These are phyloP conservation scores for Penicillium parvum DNA, from an alignment of 495 filamentous ascomycete species.

Conservation along the genomic window DNA sequence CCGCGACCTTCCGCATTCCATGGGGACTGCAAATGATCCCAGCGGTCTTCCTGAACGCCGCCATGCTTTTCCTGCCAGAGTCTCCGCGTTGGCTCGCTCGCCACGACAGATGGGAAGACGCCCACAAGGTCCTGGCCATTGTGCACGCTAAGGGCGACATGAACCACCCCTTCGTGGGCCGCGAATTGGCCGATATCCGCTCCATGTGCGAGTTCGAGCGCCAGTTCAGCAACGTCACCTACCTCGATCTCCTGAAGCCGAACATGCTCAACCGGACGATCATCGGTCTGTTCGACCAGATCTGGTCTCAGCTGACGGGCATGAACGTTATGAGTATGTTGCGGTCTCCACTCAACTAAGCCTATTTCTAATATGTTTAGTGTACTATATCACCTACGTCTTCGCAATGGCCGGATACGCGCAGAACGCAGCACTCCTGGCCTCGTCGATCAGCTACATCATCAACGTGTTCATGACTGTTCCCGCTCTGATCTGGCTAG, in stretches of 20 bases:
- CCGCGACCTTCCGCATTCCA: slow-evolving; percentile 64
- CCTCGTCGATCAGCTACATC: slow-evolving; percentile 62
- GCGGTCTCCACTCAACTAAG: too few relatives aligned
- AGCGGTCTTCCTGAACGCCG: slow-evolving; percentile 57
- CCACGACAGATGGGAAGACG: slow-evolving; percentile 71
- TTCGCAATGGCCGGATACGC: slow-evolving; percentile 60
- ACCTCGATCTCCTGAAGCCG: slow-evolving; percentile 57
- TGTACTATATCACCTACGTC: slow-evolving; percentile 50
- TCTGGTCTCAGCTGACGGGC: slow-evolving; percentile 71
- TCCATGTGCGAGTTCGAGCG: slow-evolving; percentile 61
- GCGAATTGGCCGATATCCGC: slow-evolving; percentile 60
- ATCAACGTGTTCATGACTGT: slow-evolving; percentile 44
- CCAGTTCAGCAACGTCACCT: slow-evolving; percentile 49
- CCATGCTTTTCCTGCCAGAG: slow-evolving; percentile 64
- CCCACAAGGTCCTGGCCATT: slow-evolving; percentile 56
- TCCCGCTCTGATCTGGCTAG: slow-evolving; percentile 46
- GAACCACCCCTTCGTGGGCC: slow-evolving; percentile 52
- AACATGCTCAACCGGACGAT: slow-evolving; percentile 63
- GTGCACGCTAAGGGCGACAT: slow-evolving; percentile 65
- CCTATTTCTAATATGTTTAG: neutral
- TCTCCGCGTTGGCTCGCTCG: slow-evolving; percentile 74
- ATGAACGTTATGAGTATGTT: slow-evolving; percentile 67
- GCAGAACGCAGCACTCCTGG: slow-evolving; percentile 43
- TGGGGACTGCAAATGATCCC: slow-evolving; percentile 78
- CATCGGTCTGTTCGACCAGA: slow-evolving; percentile 65